Evolutionary conservation across 495 filamentous ascomycete genomes (phyloP), one percentile per base, ranked within the genome.

Genomic region (Pyrenopolyporus hunteri): DNA sequence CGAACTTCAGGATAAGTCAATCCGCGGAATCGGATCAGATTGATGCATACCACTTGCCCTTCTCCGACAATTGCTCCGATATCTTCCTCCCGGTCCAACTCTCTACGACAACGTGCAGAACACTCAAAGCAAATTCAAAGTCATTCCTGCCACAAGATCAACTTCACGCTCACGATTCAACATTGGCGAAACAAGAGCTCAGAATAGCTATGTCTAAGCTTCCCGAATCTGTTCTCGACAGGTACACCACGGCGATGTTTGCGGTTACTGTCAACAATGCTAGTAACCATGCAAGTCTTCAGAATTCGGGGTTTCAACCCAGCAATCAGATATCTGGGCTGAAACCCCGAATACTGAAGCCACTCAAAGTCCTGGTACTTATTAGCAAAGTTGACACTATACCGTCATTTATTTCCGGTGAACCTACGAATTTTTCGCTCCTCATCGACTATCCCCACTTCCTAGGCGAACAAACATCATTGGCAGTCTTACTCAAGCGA

Each of bases 111-210:
- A 49, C 44, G 58, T 35, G 43, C 11, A 55, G 35, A 49, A 43
- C 33, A 19, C 33, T 29, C 11, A 43, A 42, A 39, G 33, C 37
- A 9, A 25, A 57, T 37, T 31, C 52, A 9, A 57, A 25, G 37
- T 47, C 22, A 6, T 63, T 63, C 35, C 45, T 57, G 35, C 52
- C 52, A 25, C 11, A 13, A 44, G n/a, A 57, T 25, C 19, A 57
- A 16, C 26, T 57, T 10, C 16, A 63, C 16, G 31, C 45, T 63
- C 31, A 42, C 59, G 10, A n/a, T 3, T 46, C 52, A 33, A 6
- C n/a, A 13, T 28, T 40, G 6, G 46, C 57, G 1, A 63, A 57
- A 17, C 45, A 51, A 39, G 59, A 63, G 28, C 39, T 63, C 13
- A 42, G n/a, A 22, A 39, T 29, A 48, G 29, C 37, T 29, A 39